Evolutionary conservation across 2,329 filamentous ascomycete genomes (phyloP).

Genomic region (Alternaria tenuissima): DNA sequence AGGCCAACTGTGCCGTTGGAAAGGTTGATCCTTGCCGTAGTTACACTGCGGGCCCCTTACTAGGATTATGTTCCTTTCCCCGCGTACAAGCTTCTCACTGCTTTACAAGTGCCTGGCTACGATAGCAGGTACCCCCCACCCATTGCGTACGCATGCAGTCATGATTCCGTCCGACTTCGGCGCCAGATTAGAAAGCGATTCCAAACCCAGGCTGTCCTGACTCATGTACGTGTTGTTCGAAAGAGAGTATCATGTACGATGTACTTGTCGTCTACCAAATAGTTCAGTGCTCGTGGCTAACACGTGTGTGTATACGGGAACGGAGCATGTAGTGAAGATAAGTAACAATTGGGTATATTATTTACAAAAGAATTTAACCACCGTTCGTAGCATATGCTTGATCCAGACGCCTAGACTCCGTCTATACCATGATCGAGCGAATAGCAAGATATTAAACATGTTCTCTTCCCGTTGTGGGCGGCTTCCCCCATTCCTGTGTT

Average conservation of each 20-base stretch:
- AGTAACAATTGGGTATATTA: neutral
- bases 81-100: neutral
- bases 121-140: neutral
- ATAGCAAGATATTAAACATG: slow-evolving; percentile 15
- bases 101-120: neutral
- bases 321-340: neutral
- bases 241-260: neutral
- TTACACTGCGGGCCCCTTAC: neutral
- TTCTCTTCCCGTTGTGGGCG: slow-evolving; percentile 14
- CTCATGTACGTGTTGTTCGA: neutral
- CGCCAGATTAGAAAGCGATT: neutral
- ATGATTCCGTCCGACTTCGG: neutral
- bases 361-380: neutral
- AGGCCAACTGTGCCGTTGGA: neutral
- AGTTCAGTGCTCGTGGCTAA: neutral
- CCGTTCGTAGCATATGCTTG: neutral
- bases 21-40: neutral
- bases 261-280: neutral
- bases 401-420: neutral
- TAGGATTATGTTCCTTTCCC: neutral
- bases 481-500: slow-evolving; percentile 19
- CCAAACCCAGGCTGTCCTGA: neutral
- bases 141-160: neutral
- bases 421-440: neutral
- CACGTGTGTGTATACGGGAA: neutral